Conservation (phyloP, 169 alveolate species). For the Plasmodium reichenowi region DNA sequence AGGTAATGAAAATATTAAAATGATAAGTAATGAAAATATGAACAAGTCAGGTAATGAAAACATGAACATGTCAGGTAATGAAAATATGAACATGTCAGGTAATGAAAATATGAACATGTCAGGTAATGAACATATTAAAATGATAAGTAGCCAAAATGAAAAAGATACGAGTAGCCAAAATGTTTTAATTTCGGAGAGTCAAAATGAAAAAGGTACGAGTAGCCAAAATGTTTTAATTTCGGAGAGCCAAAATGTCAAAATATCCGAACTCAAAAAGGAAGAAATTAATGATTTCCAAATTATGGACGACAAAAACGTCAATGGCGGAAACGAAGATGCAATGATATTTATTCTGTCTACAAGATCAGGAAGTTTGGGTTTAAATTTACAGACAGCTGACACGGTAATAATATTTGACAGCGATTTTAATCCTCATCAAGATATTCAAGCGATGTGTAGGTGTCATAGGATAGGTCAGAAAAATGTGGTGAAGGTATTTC, state of each 20-base stretch:
- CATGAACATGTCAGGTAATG: neutral
- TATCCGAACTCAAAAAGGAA: neutral
- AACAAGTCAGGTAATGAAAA: too few relatives aligned
- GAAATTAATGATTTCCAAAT: neutral
- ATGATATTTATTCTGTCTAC: conserved; percentile 91
- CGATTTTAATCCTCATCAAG: conserved; percentile 95
- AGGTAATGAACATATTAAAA: neutral
- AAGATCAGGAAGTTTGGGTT: conserved; percentile 99
- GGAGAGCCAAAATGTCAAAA: neutral
- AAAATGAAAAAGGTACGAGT: neutral
- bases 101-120: neutral
- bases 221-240: neutral
- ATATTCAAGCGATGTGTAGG: conserved; percentile 95
- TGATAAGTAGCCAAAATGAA: neutral
- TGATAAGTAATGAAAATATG: too few relatives aligned
- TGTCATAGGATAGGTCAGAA: conserved; percentile 95
- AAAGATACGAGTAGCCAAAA: neutral
- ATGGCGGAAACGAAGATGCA: conserved; percentile 14
- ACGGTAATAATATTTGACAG: conserved; percentile 97
- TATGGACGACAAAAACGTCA: neutral
- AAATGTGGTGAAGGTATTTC: conserved; percentile 91
- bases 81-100: neutral
- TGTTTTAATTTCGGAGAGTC: neutral
- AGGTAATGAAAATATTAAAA: too few relatives aligned
- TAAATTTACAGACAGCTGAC: conserved; percentile 97